phyloP scores from a whole-genome alignment of 192 early-diverging fungal genomes.

The Anaeromyces robustus region DNA sequence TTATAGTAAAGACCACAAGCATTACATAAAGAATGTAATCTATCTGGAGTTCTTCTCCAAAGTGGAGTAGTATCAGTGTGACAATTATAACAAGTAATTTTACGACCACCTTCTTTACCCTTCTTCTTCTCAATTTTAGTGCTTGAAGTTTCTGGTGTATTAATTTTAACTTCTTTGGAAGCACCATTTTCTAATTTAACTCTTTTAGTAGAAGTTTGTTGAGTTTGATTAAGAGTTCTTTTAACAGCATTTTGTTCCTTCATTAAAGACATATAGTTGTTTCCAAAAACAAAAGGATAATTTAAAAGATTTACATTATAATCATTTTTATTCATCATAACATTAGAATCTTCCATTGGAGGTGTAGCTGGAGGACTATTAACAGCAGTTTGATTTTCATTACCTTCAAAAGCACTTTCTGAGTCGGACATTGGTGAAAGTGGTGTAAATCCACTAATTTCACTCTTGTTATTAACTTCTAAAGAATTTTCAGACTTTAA shows the following conservation, averaged over 20 bases:
- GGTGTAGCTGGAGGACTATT: background rate
- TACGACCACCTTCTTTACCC: background rate
- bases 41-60: conserved; percentile 3
- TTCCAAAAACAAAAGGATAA: background rate
- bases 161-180: background rate
- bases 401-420: background rate
- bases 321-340: background rate
- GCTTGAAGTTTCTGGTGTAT: too few relatives aligned
- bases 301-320: background rate
- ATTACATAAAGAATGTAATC: conserved; percentile 2
- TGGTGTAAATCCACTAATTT: background rate
- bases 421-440: background rate
- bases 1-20: background rate
- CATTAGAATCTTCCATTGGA: background rate
- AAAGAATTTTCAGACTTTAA: background rate
- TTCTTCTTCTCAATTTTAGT: background rate
- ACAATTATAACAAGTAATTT: background rate
- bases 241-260: background rate
- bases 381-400: background rate
- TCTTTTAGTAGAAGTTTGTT: background rate
- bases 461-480: background rate
- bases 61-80: background rate
- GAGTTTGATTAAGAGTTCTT: background rate
- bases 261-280: background rate
- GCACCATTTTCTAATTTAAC: background rate